phyloP scores from a whole-genome alignment of 345 rosid species.

The Xanthoceras sorbifolium region DNA sequence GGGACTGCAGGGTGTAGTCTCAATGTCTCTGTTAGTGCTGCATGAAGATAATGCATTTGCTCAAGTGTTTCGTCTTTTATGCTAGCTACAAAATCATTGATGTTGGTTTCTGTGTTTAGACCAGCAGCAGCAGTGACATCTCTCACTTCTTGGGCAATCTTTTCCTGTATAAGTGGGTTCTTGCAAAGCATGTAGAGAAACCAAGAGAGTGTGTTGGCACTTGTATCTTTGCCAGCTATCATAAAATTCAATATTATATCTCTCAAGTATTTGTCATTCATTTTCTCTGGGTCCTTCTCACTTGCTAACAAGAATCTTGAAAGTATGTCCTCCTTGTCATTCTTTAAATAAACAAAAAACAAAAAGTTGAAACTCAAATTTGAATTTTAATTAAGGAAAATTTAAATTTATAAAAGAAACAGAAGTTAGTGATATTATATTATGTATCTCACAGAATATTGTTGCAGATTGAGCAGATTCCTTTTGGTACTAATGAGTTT shows the following conservation, averaged over 20 bases:
- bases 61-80: conserved; percentile 50
- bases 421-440: neutral
- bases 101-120: conserved; percentile 23
- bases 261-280: conserved; percentile 62
- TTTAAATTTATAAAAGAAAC: neutral
- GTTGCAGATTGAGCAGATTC: conserved; percentile 27
- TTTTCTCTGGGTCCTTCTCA: conserved; percentile 54
- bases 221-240: conserved; percentile 77
- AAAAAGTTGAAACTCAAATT: neutral
- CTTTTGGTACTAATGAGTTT: conserved; percentile 52
- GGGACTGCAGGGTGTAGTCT: conserved; percentile 75
- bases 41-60: conserved; percentile 77
- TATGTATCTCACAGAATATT: conserved; percentile 33
- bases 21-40: conserved; percentile 73
- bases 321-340: conserved; percentile 60
- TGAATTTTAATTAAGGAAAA: too few relatives aligned
- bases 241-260: conserved; percentile 71
- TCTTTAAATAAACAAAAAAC: conserved; percentile 26
- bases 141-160: conserved; percentile 54
- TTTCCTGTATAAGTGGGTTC: conserved; percentile 69
- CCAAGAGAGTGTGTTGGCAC: conserved; percentile 64
- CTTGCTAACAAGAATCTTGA: conserved; percentile 64
- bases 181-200: conserved; percentile 77
- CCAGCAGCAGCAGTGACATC: conserved; percentile 30
- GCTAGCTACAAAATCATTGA: conserved; percentile 38